Evolutionary conservation across 2,329 filamentous ascomycete genomes (phyloP).

Genomic region (Sporothrix mexicana): DNA sequence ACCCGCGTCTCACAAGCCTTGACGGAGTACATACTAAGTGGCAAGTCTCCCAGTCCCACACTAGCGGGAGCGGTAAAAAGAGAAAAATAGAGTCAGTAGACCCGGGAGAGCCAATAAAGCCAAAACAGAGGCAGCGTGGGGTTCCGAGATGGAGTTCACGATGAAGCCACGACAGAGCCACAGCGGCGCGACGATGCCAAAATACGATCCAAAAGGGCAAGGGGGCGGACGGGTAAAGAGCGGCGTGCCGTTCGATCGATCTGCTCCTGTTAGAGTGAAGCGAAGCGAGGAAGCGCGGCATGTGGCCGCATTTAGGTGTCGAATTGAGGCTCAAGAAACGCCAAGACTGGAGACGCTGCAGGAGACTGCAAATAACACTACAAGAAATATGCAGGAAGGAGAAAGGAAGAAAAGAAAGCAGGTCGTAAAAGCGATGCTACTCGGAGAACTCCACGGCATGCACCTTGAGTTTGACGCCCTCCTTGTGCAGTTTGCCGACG

Average conservation of each 20-base stretch:
- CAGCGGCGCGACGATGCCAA: background rate
- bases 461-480: constrained; percentile 34
- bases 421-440: background rate
- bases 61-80: background rate
- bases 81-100: background rate
- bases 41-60: background rate
- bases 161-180: background rate
- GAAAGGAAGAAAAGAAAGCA: background rate
- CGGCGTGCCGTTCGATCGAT: background rate
- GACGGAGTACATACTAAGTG: too few species aligned
- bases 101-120: background rate
- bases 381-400: background rate
- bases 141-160: too few species aligned
- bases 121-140: too few species aligned
- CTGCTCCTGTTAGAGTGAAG: background rate
- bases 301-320: background rate
- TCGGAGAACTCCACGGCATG: constrained; percentile 17
- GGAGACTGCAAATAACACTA: too few species aligned
- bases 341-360: background rate
- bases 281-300: background rate
- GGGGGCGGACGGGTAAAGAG: background rate
- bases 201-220: background rate
- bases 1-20: constrained; percentile 1
- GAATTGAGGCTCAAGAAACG: constrained; percentile 1
- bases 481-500: constrained; percentile 36